Evolutionary conservation across 768 basidiomycete genomes (phyloP), one percentile per base, ranked within the genome.

Genomic region (Porphyrellus cyaneotinctus): DNA sequence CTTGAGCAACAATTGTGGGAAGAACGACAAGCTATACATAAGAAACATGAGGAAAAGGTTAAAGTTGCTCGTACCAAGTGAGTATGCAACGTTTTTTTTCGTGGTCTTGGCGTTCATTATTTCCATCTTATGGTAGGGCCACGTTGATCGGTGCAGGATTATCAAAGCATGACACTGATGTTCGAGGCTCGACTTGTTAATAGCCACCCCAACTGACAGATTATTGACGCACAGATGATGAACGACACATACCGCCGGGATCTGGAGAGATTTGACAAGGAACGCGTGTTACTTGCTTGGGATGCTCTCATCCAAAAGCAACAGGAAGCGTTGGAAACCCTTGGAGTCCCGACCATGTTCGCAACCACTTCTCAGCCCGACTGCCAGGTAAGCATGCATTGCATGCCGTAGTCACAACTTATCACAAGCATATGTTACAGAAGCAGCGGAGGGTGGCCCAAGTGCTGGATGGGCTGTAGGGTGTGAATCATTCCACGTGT

Each of bases 321-420:
- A 65, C 90, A 93, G 68, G 63, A 71, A 0, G 70, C 78, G 15
- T 72, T 93, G 43, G 81, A 82, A 58, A 65, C 74, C 28, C 70
- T 85, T 41, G 73, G 76, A 36, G 79, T 92, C 14, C 91, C 91
- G 15, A 75, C 81, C 3, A 91, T 93, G 85, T 87, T 79, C 63
- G 68, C 73, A 13, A 83, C 85, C 3, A 68, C 62, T 39, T 74
- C 75, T 39, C 60, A 62, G 35, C 62, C 71, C 4, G 79, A 83
- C 57, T 70, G 78, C 71, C 77, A 88, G 76, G 88, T 87, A 64
- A 53, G 76, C 59, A 35, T 43, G 47, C 32, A 23, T 53, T 38
- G 24, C 36, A 38, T 17, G 17, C 5, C 15, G 17, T 43, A 20
- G 15, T 26, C 41, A 42, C 52, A 32, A 38, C 35, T 47, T 31